phyloP scores from a whole-genome alignment of 2,329 filamentous ascomycete species.

The Colletotrichum sp. region DNA sequence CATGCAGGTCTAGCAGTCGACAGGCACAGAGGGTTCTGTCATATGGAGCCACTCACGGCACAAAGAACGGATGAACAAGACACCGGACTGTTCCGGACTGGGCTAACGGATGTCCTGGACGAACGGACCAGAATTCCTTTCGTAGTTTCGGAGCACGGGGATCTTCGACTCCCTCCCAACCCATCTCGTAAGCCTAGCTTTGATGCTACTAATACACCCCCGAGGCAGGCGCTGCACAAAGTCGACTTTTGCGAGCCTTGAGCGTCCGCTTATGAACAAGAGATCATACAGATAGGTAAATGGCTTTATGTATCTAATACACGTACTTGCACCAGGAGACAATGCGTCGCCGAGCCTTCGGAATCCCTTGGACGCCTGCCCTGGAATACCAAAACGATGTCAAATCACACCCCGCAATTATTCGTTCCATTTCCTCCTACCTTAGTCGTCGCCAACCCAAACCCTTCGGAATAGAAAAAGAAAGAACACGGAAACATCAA shows the following conservation, averaged over 20 bases:
- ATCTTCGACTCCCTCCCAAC: background rate
- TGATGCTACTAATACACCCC: background rate
- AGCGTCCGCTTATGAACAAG: background rate
- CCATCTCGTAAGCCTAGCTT: background rate
- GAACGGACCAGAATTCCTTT: background rate
- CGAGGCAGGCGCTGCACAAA: background rate
- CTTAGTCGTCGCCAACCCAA: slow-evolving; percentile 1
- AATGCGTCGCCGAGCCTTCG: background rate
- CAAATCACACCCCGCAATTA: slow-evolving; percentile 11
- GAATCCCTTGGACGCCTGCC: slow-evolving; percentile 13
- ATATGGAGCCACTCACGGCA: background rate
- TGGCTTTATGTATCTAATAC: slow-evolving; percentile 5
- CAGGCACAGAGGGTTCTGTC: background rate
- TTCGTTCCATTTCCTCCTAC: slow-evolving; percentile 15
- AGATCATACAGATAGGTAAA: background rate
- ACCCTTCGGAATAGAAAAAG: background rate
- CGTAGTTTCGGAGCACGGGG: background rate
- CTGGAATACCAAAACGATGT: background rate
- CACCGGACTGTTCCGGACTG: background rate
- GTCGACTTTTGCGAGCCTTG: background rate
- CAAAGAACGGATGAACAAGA: background rate
- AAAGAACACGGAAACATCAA: background rate
- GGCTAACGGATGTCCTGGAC: slow-evolving; percentile 8
- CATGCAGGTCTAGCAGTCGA: background rate
- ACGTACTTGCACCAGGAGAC: slow-evolving; percentile 4